Percentiles rank a stretch among this genome's conserved stretches.
Evolutionary conservation across 2,329 filamentous ascomycete species (phyloP).

Genomic region (Epichloe glyceriae): DNA sequence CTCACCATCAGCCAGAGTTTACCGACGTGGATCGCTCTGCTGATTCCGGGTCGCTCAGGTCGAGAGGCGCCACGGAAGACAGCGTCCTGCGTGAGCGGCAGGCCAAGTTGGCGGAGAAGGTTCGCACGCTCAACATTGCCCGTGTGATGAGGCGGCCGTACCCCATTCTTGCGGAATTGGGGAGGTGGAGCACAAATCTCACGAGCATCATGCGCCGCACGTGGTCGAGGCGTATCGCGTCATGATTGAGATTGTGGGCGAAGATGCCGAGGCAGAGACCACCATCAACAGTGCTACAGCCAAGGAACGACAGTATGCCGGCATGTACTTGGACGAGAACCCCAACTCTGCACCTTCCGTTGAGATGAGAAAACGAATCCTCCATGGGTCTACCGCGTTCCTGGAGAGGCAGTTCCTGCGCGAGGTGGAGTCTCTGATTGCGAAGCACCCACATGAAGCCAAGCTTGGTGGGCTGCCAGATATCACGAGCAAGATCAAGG

Average conservation of each 20-base stretch:
- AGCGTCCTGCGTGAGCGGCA: conserved; percentile 76
- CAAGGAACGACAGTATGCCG: conserved; percentile 62
- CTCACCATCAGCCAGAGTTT: conserved; percentile 48
- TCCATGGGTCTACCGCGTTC: conserved; percentile 66
- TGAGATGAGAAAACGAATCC: conserved; percentile 62
- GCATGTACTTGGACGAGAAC: conserved; percentile 64
- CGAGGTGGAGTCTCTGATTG: conserved; percentile 64
- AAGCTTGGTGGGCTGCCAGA: conserved; percentile 82
- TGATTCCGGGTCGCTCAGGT: conserved; percentile 29
- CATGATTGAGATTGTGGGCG: conserved; percentile 64
- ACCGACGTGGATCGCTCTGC: conserved; percentile 52
- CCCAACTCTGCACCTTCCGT: conserved; percentile 50
- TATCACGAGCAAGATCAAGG: conserved; percentile 79
- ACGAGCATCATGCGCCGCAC: conserved; percentile 59
- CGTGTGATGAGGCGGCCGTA: conserved; percentile 55
- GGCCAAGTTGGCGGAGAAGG: conserved; percentile 62
- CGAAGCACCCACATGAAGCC: conserved; percentile 76
- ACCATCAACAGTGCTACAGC: conserved; percentile 50
- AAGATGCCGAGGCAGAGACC: conserved; percentile 48
- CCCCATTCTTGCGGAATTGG: conserved; percentile 64
- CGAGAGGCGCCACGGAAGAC: conserved; percentile 47
- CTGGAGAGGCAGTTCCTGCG: conserved; percentile 71
- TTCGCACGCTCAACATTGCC: conserved; percentile 64
- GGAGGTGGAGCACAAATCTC: conserved; percentile 58
- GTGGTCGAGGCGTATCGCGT: conserved; percentile 74